Evolutionary conservation across 257 asterid genomes (phyloP).

Genomic region (Lithospermum erythrorhizon): DNA sequence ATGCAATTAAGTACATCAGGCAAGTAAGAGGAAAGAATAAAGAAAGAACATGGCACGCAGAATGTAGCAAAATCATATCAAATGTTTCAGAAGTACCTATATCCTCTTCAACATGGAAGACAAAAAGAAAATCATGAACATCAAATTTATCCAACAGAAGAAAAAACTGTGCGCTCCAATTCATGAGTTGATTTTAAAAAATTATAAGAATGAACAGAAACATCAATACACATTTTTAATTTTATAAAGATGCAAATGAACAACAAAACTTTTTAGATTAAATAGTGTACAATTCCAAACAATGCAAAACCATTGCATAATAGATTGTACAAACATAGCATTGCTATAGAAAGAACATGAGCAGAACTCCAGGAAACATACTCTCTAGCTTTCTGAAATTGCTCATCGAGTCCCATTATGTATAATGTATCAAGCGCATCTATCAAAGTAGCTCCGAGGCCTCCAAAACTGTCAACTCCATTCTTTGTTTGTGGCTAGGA

Average conservation of each 20-base stretch:
- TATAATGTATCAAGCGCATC: conserved; percentile 94
- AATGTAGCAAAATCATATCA: background rate
- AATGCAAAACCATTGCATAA: background rate
- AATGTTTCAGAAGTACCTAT: too few relatives aligned
- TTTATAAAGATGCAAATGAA: background rate
- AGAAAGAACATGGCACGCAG: background rate
- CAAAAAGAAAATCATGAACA: background rate
- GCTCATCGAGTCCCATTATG: conserved; percentile 94
- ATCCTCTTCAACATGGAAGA: too few relatives aligned
- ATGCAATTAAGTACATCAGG: too few relatives aligned
- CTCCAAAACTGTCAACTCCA: conserved; percentile 97
- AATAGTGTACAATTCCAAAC: background rate
- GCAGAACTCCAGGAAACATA: conserved; percentile 29
- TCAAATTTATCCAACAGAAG: too few relatives aligned
- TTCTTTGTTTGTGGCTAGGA: conserved; percentile 80
- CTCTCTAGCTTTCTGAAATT: conserved; percentile 93
- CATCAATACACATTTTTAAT: background rate
- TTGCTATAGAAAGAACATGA: background rate
- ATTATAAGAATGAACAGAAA: background rate
- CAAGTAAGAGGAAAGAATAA: background rate
- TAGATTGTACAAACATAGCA: background rate
- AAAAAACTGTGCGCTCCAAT: background rate
- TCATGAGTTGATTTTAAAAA: background rate
- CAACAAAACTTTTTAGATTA: background rate
- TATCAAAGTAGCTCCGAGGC: conserved; percentile 95